These are phyloP conservation scores for Phytophthora europaea DNA, from an alignment of 352 stramenopile species.

Conservation along the genomic window DNA sequence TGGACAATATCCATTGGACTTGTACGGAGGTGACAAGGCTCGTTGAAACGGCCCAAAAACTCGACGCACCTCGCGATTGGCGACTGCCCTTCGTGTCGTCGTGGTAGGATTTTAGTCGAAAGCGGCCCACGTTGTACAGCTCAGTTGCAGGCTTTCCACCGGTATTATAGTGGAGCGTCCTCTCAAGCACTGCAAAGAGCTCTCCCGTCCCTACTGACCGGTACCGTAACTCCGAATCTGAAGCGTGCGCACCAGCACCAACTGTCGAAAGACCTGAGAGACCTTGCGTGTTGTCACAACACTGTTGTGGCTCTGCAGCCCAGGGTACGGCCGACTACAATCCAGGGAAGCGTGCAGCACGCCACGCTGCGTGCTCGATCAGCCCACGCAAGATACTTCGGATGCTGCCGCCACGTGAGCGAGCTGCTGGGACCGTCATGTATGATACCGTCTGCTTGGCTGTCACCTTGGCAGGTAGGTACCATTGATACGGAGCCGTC, in stretches of 20 bases:
- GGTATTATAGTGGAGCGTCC: background rate
- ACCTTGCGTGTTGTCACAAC: too few species aligned
- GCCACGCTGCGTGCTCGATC: too few species aligned
- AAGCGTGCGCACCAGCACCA: constrained; percentile 12
- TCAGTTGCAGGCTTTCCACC: constrained; percentile 6
- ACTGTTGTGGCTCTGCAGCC: too few species aligned
- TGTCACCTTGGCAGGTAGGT: too few species aligned
- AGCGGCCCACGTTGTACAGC: constrained; percentile 2
- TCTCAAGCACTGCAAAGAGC: constrained; percentile 10
- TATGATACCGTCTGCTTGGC: too few species aligned
- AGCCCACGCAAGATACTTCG: too few species aligned
- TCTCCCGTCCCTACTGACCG: background rate
- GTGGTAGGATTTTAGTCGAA: constrained; percentile 33
- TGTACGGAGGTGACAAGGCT: too few species aligned
- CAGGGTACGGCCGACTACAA: too few species aligned
- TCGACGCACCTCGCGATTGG: constrained; percentile 1
- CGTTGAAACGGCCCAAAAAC: constrained; percentile 12
- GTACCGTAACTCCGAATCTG: constrained; percentile 19
- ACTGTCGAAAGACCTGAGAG: too few species aligned
- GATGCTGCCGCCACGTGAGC: too few species aligned
- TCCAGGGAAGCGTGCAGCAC: too few species aligned
- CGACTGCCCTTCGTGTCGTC: constrained; percentile 14
- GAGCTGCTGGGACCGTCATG: too few species aligned
- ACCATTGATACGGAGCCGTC: background rate
- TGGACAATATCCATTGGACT: constrained; percentile 6